Conservation (phyloP, 192 early-diverging fungal genomes). For the Dispira parvispora region DNA sequence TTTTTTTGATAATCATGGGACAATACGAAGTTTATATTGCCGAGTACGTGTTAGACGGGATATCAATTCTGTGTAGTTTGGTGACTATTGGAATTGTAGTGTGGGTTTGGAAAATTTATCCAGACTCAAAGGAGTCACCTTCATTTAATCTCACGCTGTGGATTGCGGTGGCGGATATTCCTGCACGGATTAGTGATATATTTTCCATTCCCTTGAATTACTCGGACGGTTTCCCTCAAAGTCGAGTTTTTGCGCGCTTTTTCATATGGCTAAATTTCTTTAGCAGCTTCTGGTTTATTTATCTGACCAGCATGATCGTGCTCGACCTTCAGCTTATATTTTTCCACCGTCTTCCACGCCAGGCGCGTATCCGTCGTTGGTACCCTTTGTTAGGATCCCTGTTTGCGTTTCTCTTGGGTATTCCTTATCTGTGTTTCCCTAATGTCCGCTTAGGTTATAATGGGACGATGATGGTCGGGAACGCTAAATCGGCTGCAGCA, state of each 20-base stretch:
- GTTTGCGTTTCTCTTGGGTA: not conserved
- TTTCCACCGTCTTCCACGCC: not conserved
- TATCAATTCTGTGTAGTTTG: not conserved
- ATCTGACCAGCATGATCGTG: not conserved
- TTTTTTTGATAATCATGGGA: not conserved
- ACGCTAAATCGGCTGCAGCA: not conserved
- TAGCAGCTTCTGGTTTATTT: not conserved
- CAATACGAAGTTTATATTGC: not conserved
- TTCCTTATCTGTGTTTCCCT: not conserved
- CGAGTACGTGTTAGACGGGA: not conserved
- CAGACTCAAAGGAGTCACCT: not conserved
- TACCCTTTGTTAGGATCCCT: not conserved
- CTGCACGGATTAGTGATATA: not conserved
- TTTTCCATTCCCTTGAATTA: not conserved
- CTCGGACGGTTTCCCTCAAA: not conserved
- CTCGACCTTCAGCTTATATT: not conserved
- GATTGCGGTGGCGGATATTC: not conserved
- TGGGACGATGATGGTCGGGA: not conserved
- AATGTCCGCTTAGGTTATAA: not conserved
- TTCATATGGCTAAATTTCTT: not conserved
- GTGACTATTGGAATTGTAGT: not conserved
- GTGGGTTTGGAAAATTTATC: not conserved
- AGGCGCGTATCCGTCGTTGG: constrained; percentile 1
- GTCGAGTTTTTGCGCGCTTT: not conserved
- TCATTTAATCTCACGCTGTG: not conserved